A percentile compares a stretch with the other conserved stretches of the same genome.
phyloP scores from a whole-genome alignment of 768 basidiomycete species.

The Pleurotus eryngii region DNA sequence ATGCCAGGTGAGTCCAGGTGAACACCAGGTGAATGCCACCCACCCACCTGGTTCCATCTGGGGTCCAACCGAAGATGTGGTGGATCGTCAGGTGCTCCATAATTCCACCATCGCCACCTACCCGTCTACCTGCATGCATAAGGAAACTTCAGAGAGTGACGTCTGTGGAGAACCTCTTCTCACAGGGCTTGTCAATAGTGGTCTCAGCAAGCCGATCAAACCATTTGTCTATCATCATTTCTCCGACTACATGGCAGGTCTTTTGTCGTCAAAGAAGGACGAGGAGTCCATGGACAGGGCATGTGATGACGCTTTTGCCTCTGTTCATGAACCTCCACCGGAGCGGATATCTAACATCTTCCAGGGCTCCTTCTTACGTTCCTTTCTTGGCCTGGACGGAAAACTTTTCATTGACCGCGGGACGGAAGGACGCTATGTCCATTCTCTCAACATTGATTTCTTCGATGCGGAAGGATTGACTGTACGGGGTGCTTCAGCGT shows the following conservation, averaged over 20 bases:
- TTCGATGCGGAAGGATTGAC: constrained; percentile 29
- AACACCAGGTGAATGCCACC: no score
- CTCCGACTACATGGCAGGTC: constrained; percentile 10
- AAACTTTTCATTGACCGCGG: constrained; percentile 15
- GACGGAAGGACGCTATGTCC: constrained; percentile 13
- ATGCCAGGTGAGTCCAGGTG: no score
- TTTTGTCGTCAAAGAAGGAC: constrained; percentile 5
- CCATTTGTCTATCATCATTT: constrained; percentile 12
- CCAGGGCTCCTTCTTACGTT: constrained; percentile 19
- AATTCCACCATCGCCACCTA: no score
- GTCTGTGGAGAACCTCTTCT: no score
- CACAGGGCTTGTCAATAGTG: no score
- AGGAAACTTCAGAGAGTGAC: no score
- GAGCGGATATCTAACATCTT: constrained; percentile 11
- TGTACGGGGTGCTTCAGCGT: constrained; percentile 20
- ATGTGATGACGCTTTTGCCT: constrained; percentile 9
- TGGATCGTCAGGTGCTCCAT: no score
- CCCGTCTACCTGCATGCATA: no score
- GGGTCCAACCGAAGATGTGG: no score
- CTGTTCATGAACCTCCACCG: not conserved
- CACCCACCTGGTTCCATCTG: no score
- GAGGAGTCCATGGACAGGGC: constrained; percentile 11
- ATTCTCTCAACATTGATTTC: constrained; percentile 27
- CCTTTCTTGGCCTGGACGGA: constrained; percentile 20
- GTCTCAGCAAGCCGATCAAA: constrained; percentile 9